Evolutionary conservation across 2,329 filamentous ascomycete genomes (phyloP), one percentile per base, ranked within the genome.

Genomic region (Xylariaceae sp.): DNA sequence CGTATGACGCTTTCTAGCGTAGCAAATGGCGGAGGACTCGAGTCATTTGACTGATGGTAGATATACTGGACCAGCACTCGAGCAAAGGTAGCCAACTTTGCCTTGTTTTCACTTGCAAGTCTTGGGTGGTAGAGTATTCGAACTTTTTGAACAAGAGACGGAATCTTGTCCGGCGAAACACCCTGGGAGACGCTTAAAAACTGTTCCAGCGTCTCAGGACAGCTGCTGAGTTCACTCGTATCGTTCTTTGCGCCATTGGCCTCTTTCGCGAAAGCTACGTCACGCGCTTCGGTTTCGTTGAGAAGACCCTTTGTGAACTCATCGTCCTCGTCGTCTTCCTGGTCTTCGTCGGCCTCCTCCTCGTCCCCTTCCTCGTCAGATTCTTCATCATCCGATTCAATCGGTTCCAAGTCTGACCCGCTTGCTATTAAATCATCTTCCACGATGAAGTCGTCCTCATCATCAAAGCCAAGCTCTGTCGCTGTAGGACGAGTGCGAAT

Each of bases 371-470:
- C 60, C 48, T 47, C 56, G 2, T 44, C 37, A 45, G 61, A 63
- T 50, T 61, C 53, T 49, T 64, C 61, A 58, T 61, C 59, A 39
- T 57, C 58, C 5, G 64, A 63, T n/a, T 80, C 79, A 15, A 81
- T 75, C 3, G 79, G 76, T 34, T 88, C 84, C n/a, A 86, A 69
- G 45, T 88, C 86, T 4, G 90, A 93, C 44, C 86, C 89, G 66
- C 87, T 92, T 10, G 92, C 92, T 39, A 97, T 82, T 13, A 97
- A 80, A 69, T 96, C 88, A 63, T 94, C 90, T 60, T 97, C 93
- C 62, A 97, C 86, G 30, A 93, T 72, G 68, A 97, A 97, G 67
- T 97, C 91, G 68, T 97, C 93, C 71, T 97, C 93, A 67, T 97
- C 93, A 65, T 96, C 92, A 39, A 96, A 87, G 4, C 86, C 89